These are phyloP conservation scores for Mortierella sp. DNA, from an alignment of 371 early-diverging fungal genomes.

Conservation along the genomic window DNA sequence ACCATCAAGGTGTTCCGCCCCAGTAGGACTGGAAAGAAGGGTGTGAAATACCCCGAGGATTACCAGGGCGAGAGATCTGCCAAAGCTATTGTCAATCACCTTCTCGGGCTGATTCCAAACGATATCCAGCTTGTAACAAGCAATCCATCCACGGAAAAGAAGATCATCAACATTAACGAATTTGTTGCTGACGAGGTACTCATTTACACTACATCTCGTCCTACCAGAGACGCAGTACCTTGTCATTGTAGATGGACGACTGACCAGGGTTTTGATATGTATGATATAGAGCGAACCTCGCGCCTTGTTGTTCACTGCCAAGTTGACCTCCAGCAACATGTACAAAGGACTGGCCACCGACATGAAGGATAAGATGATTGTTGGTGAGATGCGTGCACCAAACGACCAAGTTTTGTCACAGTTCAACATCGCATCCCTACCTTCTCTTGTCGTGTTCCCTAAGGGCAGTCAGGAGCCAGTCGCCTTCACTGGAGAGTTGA, in stretches of 20 bases:
- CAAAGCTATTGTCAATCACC: conserved; percentile 76
- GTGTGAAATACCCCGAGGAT: conserved; percentile 72
- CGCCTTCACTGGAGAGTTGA: conserved; percentile 56
- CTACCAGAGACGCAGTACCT: too few species aligned
- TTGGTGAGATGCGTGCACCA: conserved; percentile 78
- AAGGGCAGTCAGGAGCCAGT: conserved; percentile 52
- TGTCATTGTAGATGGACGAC: too few species aligned
- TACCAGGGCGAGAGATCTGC: conserved; percentile 88
- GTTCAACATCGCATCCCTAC: conserved; percentile 68
- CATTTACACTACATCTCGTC: neutral
- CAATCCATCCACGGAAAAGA: conserved; percentile 64
- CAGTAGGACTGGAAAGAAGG: conserved; percentile 56
- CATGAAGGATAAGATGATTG: conserved; percentile 70
- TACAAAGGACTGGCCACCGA: conserved; percentile 88
- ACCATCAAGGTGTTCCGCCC: conserved; percentile 90
- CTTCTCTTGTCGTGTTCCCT: conserved; percentile 73
- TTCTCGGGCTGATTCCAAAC: conserved; percentile 70
- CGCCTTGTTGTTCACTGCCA: conserved; percentile 82
- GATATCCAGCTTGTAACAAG: conserved; percentile 62
- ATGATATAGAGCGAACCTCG: conserved; percentile 64
- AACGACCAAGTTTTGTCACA: conserved; percentile 60
- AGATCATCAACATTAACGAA: conserved; percentile 61
- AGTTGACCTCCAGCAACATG: conserved; percentile 76
- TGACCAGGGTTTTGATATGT: too few species aligned
- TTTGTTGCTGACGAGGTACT: conserved; percentile 64